phyloP scores from a whole-genome alignment of 169 alveolate genomes.

The Ichthyophthirius multifiliis region DNA sequence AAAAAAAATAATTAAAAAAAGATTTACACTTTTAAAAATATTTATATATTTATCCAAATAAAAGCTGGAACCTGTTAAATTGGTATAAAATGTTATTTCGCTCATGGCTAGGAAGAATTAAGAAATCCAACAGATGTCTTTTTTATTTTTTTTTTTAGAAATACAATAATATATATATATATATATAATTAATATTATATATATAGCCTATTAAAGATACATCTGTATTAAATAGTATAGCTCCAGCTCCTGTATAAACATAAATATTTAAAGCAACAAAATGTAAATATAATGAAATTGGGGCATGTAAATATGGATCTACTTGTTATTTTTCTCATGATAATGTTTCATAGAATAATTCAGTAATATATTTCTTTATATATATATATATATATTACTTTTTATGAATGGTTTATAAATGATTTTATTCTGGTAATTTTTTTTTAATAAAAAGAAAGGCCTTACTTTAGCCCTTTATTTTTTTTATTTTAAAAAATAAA shows the following conservation, averaged over 20 bases:
- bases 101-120: conserved; percentile 44
- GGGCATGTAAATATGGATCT: conserved; percentile 34
- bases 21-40: no score
- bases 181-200: no score
- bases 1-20: no score
- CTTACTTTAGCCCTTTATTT: background rate
- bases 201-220: background rate
- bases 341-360: conserved; percentile 2
- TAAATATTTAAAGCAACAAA: conserved; percentile 23
- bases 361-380: conserved; percentile 6
- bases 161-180: no score
- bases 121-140: conserved; percentile 41
- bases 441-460: no score
- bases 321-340: conserved; percentile 34
- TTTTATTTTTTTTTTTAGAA: no score
- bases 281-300: conserved; percentile 31
- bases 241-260: conserved; percentile 1
- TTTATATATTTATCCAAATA: no score
- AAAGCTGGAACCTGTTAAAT: conserved; percentile 37
- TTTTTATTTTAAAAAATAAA: background rate
- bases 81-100: conserved; percentile 43
- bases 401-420: no score
- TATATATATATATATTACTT: background rate
- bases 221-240: background rate
- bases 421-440: no score